Conservation (phyloP, 768 basidiomycete species). For the Rhodosporidiobolus odoratus region DNA sequence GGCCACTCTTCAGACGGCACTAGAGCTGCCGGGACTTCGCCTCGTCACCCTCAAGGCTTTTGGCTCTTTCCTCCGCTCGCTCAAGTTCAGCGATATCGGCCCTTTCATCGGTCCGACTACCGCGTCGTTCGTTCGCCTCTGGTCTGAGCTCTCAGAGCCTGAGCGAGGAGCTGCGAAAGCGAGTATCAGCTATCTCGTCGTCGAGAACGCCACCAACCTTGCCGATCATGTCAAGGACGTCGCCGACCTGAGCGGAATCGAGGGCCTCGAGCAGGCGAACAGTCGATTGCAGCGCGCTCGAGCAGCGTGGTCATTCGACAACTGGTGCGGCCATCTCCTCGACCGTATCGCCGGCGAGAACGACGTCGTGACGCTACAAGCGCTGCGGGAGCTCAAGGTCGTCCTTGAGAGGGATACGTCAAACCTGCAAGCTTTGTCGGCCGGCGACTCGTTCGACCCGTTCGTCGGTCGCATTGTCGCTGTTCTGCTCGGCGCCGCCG, state of each 20-base stretch:
- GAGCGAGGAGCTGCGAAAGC: constrained; percentile 57
- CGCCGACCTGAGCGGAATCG: constrained; percentile 68
- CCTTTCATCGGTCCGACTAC: constrained; percentile 80
- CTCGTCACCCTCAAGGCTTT: constrained; percentile 74
- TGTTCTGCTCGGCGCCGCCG: constrained; percentile 62
- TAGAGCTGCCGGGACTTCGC: constrained; percentile 67
- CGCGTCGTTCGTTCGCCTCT: constrained; percentile 72
- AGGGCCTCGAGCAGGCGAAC: constrained; percentile 50
- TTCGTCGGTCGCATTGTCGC: constrained; percentile 64
- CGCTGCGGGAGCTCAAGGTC: constrained; percentile 70
- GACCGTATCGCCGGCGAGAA: constrained; percentile 75
- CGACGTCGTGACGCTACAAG: constrained; percentile 65
- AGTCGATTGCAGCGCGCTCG: constrained; percentile 46
- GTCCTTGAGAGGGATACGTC: constrained; percentile 50
- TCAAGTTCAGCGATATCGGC: constrained; percentile 66
- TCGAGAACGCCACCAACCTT: constrained; percentile 58
- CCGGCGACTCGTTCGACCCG: constrained; percentile 81
- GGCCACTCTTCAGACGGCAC: constrained; percentile 87
- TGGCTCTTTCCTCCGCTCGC: constrained; percentile 65
- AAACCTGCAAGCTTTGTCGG: constrained; percentile 59
- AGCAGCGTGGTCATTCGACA: constrained; percentile 53
- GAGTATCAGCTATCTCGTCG: constrained; percentile 65
- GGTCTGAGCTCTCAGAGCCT: constrained; percentile 59
- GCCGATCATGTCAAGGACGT: constrained; percentile 65
- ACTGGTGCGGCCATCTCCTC: constrained; percentile 62